These are phyloP conservation scores for Phytophthora fragariae DNA, from an alignment of 352 stramenopile genomes.

Conservation along the genomic window DNA sequence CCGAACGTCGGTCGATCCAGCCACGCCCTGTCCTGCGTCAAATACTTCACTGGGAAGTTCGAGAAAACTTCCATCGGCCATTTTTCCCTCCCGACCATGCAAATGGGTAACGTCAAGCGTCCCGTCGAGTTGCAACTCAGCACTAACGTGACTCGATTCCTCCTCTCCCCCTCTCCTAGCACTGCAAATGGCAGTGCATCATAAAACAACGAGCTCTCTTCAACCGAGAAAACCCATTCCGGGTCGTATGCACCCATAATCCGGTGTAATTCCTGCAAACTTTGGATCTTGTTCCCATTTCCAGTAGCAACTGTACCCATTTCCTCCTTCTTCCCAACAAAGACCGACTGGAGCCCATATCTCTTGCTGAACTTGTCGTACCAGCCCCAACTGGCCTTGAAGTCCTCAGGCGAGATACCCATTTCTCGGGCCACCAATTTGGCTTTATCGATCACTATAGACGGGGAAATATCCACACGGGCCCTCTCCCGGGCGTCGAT, in stretches of 20 bases:
- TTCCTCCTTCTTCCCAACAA: conserved; percentile 3
- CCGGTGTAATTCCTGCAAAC: conserved; percentile 25
- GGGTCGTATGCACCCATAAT: conserved; percentile 40
- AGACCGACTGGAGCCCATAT: conserved; percentile 35
- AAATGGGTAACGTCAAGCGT: conserved; percentile 18
- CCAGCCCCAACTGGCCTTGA: conserved; percentile 51
- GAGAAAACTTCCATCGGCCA: background rate
- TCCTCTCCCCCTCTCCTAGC: background rate
- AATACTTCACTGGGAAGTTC: conserved; percentile 24
- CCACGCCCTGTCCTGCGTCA: conserved; percentile 40
- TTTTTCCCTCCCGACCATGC: conserved; percentile 32
- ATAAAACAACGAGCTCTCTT: conserved; percentile 42
- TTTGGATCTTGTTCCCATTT: conserved; percentile 10
- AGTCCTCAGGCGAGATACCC: conserved; percentile 26
- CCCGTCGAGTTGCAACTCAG: conserved; percentile 41
- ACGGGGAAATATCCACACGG: conserved; percentile 33
- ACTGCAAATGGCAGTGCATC: conserved; percentile 35
- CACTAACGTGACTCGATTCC: conserved; percentile 31
- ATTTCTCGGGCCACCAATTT: conserved; percentile 32
- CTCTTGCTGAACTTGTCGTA: conserved; percentile 49
- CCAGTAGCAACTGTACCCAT: no score
- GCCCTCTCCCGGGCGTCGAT: conserved; percentile 33
- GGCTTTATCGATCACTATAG: conserved; percentile 41
- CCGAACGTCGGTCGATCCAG: conserved; percentile 37
- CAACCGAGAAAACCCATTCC: conserved; percentile 40